Percentiles rank a stretch among this genome's conserved stretches.
Evolutionary conservation across 495 filamentous ascomycete species (phyloP).

Genomic region (Delitschia confertaspora): DNA sequence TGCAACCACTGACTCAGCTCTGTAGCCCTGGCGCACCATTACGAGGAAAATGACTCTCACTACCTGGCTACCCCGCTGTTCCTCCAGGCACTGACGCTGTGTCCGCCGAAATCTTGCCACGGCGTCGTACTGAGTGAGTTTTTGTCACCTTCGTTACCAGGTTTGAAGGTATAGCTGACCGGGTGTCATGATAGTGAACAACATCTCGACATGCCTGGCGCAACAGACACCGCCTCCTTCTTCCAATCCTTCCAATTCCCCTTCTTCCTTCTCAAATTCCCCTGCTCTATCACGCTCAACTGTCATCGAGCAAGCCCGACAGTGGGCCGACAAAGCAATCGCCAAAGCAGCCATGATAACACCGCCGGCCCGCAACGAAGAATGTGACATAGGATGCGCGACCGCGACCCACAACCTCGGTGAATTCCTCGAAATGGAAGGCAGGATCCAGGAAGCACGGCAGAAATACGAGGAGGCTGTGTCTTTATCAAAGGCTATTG

Average conservation of each 20-base stretch:
- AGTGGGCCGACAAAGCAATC: constrained; percentile 72
- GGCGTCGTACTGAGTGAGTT: constrained; percentile 61
- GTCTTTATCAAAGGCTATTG: constrained; percentile 51
- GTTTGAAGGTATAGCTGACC: not conserved
- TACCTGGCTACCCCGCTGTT: constrained; percentile 82
- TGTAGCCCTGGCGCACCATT: constrained; percentile 61
- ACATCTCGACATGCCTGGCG: constrained; percentile 56
- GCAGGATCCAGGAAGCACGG: constrained; percentile 54
- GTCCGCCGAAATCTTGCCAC: constrained; percentile 51
- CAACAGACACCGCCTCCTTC: constrained; percentile 48
- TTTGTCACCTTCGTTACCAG: not conserved
- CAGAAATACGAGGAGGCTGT: constrained; percentile 55
- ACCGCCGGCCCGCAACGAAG: constrained; percentile 55
- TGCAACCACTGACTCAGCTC: constrained; percentile 9
- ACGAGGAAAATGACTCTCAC: constrained; percentile 56
- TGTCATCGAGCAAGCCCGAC: constrained; percentile 51
- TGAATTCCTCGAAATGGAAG: constrained; percentile 65
- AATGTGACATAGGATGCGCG: constrained; percentile 81
- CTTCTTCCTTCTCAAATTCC: constrained; percentile 7
- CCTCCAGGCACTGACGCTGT: constrained; percentile 65
- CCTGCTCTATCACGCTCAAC: constrained; percentile 38
- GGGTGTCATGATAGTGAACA: constrained; percentile 50
- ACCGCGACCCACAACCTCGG: constrained; percentile 80
- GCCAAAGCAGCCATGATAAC: constrained; percentile 48
- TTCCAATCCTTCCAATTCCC: constrained; percentile 4